Evolutionary conservation across 345 rosid genomes (phyloP).

Genomic region (Raphanus raphanistrum): DNA sequence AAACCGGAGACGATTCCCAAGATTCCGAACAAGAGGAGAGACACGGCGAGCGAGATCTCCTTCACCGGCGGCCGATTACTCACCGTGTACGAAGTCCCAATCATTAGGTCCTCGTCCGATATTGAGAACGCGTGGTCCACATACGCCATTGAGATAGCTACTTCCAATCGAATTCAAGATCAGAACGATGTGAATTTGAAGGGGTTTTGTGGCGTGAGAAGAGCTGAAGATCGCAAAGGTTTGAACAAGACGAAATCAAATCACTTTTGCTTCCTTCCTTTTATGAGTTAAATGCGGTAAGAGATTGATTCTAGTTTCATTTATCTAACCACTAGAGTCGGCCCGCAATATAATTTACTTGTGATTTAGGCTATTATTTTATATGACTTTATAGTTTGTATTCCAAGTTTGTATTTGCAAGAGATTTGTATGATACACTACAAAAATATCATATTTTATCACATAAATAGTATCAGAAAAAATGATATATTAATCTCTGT

Average conservation of each 20-base stretch:
- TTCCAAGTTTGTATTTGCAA: too few species aligned
- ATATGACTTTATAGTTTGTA: too few species aligned
- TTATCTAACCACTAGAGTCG: background rate
- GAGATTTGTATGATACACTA: too few species aligned
- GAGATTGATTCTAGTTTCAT: background rate
- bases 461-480: too few species aligned
- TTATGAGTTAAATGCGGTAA: conserved; percentile 3
- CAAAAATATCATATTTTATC: too few species aligned
- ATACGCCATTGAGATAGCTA: conserved; percentile 71
- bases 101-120: conserved; percentile 90
- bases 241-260: conserved; percentile 26
- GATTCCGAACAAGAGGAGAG: conserved; percentile 87
- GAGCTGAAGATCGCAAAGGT: conserved; percentile 24
- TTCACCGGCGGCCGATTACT: conserved; percentile 85
- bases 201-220: background rate
- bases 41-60: conserved; percentile 89
- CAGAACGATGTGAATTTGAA: conserved; percentile 4
- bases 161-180: conserved; percentile 15
- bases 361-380: too few species aligned
- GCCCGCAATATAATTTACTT: too few species aligned
- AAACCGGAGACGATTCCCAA: conserved; percentile 65
- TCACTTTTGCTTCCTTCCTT: conserved; percentile 14
- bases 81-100: conserved; percentile 64
- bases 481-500: too few species aligned
- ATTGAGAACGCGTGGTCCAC: conserved; percentile 97